These are phyloP conservation scores for Phytophthora capsici DNA, from an alignment of 352 stramenopile species.

Conservation along the genomic window DNA sequence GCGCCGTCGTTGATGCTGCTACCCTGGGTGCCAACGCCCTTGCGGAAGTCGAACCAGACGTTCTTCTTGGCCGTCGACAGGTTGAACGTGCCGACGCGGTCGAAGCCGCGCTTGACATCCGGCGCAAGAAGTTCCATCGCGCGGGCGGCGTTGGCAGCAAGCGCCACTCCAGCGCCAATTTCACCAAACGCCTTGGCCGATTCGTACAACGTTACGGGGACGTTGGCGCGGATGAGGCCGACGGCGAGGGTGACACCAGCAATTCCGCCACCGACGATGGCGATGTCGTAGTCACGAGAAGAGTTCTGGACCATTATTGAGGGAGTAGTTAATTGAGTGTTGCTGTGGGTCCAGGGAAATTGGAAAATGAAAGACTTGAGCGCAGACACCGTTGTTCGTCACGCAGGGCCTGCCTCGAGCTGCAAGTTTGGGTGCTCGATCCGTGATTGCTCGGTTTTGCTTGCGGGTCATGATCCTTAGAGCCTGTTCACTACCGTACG, in stretches of 20 bases:
- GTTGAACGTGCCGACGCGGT: constrained; percentile 46
- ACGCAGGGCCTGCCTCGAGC: constrained; percentile 1
- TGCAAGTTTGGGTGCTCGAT: background rate
- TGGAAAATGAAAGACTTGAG: constrained; percentile 14
- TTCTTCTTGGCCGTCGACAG: constrained; percentile 39
- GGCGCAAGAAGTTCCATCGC: constrained; percentile 40
- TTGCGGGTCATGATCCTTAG: constrained; percentile 24
- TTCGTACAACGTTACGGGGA: constrained; percentile 43
- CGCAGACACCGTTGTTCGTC: constrained; percentile 9
- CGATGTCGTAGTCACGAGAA: constrained; percentile 34
- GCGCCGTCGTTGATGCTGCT: constrained; percentile 22
- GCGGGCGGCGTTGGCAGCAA: constrained; percentile 31
- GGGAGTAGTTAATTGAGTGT: background rate
- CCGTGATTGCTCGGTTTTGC: constrained; percentile 17
- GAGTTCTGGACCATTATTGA: constrained; percentile 31
- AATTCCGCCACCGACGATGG: constrained; percentile 40
- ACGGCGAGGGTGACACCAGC: constrained; percentile 36
- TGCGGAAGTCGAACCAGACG: constrained; percentile 47
- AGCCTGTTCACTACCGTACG: too few relatives aligned
- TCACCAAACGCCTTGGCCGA: constrained; percentile 39
- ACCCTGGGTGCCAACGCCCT: constrained; percentile 36
- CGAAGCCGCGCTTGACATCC: constrained; percentile 38
- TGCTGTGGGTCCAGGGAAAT: constrained; percentile 18
- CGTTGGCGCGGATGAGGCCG: constrained; percentile 28
- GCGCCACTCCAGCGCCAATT: constrained; percentile 38